These are phyloP conservation scores for Gaeumannomyces tritici DNA, from an alignment of 2,329 filamentous ascomycete species.

Conservation along the genomic window DNA sequence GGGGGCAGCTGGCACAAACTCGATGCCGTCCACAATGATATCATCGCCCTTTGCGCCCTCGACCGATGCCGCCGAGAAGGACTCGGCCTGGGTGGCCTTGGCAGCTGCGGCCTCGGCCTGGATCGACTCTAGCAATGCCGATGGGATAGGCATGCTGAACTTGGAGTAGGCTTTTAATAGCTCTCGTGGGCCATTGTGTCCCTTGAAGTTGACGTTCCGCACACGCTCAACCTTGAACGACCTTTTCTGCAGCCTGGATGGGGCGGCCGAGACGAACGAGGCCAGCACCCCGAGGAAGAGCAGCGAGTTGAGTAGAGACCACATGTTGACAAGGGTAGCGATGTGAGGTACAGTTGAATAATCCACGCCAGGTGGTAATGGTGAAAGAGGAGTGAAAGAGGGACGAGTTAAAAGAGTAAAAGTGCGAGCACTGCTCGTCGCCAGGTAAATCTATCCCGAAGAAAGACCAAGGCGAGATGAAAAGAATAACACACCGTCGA, in stretches of 20 bases:
- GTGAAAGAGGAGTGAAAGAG: not conserved
- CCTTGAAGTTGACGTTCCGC: conserved; percentile 42
- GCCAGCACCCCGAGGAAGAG: conserved; percentile 38
- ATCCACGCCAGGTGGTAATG: conserved; percentile 16
- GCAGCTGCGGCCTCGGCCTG: conserved; percentile 12
- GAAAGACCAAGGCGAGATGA: not conserved
- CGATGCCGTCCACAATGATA: not conserved
- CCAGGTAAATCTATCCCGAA: not conserved
- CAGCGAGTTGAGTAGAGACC: conserved; percentile 8
- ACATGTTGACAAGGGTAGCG: not conserved
- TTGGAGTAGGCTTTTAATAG: conserved; percentile 61
- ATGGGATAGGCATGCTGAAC: conserved; percentile 45
- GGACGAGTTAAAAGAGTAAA: conserved; percentile 1
- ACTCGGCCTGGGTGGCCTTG: conserved; percentile 4
- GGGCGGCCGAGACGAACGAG: conserved; percentile 34
- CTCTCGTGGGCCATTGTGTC: conserved; percentile 47
- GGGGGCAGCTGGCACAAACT: not conserved
- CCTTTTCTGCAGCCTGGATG: conserved; percentile 34
- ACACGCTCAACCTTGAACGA: conserved; percentile 54
- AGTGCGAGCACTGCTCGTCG: conserved; percentile 2
- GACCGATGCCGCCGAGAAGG: not conserved
- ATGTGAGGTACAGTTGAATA: not conserved
- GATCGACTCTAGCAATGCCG: conserved; percentile 28
- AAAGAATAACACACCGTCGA: not conserved
- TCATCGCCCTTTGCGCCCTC: not conserved